Conservation (phyloP, 129 eudicot genomes). For the Escallonia rubra region DNA sequence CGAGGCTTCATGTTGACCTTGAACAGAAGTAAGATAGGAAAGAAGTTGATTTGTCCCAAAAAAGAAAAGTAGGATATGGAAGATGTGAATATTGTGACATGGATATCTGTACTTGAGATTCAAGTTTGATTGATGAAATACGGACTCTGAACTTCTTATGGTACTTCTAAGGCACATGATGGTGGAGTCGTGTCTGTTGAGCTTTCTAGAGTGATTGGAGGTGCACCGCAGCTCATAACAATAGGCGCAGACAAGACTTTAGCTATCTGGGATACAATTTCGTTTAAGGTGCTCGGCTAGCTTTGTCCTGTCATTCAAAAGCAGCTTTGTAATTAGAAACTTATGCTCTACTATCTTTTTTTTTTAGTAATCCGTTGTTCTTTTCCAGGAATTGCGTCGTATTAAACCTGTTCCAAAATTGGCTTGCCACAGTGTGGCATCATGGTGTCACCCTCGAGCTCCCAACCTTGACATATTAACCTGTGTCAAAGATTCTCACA, state of each 20-base stretch:
- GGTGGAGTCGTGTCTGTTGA: slow-evolving; percentile 97
- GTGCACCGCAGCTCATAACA: slow-evolving; percentile 94
- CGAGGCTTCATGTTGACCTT: not conserved
- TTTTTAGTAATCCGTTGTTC: slow-evolving; percentile 8
- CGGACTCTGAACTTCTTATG: not conserved
- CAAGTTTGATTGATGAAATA: not conserved
- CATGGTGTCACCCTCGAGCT: slow-evolving; percentile 99
- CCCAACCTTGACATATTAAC: slow-evolving; percentile 98
- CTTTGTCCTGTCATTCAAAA: not conserved
- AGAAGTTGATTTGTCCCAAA: too few species aligned
- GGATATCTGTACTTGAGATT: not conserved
- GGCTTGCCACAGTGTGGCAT: slow-evolving; percentile 99
- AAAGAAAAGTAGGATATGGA: too few species aligned
- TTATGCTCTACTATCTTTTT: not conserved
- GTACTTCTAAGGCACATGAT: slow-evolving; percentile 82
- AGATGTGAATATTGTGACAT: not conserved
- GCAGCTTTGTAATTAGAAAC: not conserved
- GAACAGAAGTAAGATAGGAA: not conserved
- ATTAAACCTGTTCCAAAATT: slow-evolving; percentile 91
- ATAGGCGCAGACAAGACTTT: slow-evolving; percentile 97
- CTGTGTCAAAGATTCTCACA: slow-evolving; percentile 96
- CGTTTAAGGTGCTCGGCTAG: slow-evolving; percentile 62
- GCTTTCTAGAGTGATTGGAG: slow-evolving; percentile 86
- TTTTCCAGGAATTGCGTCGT: slow-evolving; percentile 81
- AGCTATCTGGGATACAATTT: slow-evolving; percentile 97